Evolutionary conservation across 495 filamentous ascomycete genomes (phyloP), one percentile per base, ranked within the genome.

Genomic region (Neurospora sp.): DNA sequence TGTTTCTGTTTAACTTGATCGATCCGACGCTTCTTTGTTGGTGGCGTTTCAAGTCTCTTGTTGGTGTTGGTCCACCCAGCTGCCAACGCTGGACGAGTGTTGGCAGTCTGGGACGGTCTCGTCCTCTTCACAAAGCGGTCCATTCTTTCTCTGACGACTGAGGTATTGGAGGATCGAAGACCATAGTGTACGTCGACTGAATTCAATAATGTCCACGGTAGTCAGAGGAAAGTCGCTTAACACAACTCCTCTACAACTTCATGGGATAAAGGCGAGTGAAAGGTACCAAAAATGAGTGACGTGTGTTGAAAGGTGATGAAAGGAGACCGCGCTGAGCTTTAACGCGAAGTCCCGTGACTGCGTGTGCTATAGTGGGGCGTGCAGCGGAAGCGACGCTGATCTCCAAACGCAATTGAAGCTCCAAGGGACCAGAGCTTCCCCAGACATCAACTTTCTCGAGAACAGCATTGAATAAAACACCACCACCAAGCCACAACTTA

Each of bases 21-120:
- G 14, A 75, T 72, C 23, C 83, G 82, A 8, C 72, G 41, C 38
- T 77, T 82, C 76, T 86, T 86, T 12, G 70, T 71, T 2, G 83
- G 79, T 38, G 78, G 82, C 10, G 46, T 71, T 38, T 80, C 76
- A 14, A 41, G 38, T 12, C 49, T 73, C 20, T 39, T 73, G 31
- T 71, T 73, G n/a, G 75, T 49, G 44, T 71, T 75, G 23, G 9
- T 71, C 16, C 74, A 44, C 12, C 70, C 71, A 40, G 71, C 46
- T 27, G 60, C 41, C 27, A 74, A 40, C 62, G 70, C 73, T 0
- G 66, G 37, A 23, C 31, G 38, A 40, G 39, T 46, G 20, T 20
- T 39, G 39, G 38, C 39, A 35, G 69, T 35, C 23, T 46, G 31
- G 10, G 16, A 39, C 14, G 73, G 70, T 71, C 66, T 77, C 60